phyloP scores from a whole-genome alignment of 495 filamentous ascomycete genomes.

The Aspergillus kassunensis region DNA sequence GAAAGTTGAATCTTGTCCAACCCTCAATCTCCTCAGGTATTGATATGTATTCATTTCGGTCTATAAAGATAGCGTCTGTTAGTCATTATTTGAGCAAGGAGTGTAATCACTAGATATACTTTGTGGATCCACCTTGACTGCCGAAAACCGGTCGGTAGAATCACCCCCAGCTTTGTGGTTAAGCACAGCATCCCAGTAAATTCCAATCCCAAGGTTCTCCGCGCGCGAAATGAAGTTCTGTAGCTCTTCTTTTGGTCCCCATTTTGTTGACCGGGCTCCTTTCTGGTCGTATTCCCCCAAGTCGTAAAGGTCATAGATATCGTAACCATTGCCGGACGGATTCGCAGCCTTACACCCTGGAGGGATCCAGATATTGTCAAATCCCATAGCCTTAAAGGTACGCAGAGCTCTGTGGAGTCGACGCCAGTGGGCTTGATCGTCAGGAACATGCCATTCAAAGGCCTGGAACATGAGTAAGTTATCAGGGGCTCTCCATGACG shows the following conservation, averaged over 20 bases:
- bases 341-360: slow-evolving; percentile 69
- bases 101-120: slow-evolving; percentile 21
- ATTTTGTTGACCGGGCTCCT: slow-evolving; percentile 60
- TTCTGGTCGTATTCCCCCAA: slow-evolving; percentile 77
- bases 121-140: slow-evolving; percentile 58
- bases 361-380: slow-evolving; percentile 68
- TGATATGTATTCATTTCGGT: slow-evolving; percentile 55
- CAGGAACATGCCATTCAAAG: slow-evolving; percentile 73
- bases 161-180: slow-evolving; percentile 76
- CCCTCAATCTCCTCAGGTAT: slow-evolving; percentile 59
- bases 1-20: slow-evolving; percentile 66
- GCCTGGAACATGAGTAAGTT: slow-evolving; percentile 66
- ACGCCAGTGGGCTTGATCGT: slow-evolving; percentile 60
- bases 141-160: slow-evolving; percentile 53
- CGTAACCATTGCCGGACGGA: slow-evolving; percentile 65
- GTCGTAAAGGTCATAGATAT: slow-evolving; percentile 74
- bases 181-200: slow-evolving; percentile 73
- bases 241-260: slow-evolving; percentile 65
- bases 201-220: slow-evolving; percentile 48
- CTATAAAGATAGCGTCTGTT: slow-evolving; percentile 18
- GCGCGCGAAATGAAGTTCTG: slow-evolving; percentile 48
- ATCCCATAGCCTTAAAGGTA: slow-evolving; percentile 54
- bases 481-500: slow-evolving; percentile 34
- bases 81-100: neutral
- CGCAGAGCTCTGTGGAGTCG: slow-evolving; percentile 54